These are phyloP conservation scores for Mycena pura DNA, from an alignment of 768 basidiomycete genomes.

Conservation along the genomic window DNA sequence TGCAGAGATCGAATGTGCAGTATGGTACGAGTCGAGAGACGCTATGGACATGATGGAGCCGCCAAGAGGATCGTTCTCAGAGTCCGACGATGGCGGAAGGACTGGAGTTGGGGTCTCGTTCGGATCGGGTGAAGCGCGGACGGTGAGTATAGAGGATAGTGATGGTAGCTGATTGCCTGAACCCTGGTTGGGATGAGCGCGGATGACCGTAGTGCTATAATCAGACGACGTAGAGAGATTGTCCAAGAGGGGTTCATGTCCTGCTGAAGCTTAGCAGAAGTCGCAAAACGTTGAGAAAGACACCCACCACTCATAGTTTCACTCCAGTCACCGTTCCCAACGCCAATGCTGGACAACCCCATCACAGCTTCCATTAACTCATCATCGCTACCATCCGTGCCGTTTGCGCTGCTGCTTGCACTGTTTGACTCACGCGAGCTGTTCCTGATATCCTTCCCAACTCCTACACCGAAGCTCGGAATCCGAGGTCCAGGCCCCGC, in stretches of 20 bases:
- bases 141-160: conserved; percentile 76
- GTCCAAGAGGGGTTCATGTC: conserved; percentile 62
- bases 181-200: conserved; percentile 50
- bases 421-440: conserved; percentile 41
- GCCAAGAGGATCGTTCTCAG: conserved; percentile 45
- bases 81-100: conserved; percentile 38
- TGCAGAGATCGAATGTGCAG: conserved; percentile 59
- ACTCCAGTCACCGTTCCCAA: conserved; percentile 54
- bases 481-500: conserved; percentile 72
- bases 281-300: conserved; percentile 9
- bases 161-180: conserved; percentile 54
- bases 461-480: conserved; percentile 83
- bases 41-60: conserved; percentile 63
- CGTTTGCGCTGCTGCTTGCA: conserved; percentile 65
- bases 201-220: conserved; percentile 76
- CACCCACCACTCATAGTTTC: conserved; percentile 47
- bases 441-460: conserved; percentile 64
- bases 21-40: conserved; percentile 69
- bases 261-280: conserved; percentile 35
- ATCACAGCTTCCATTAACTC: conserved; percentile 70
- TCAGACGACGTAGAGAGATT: conserved; percentile 43
- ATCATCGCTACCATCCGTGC: conserved; percentile 64
- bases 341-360: conserved; percentile 56
- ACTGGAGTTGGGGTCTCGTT: conserved; percentile 50
- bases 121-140: conserved; percentile 61